A percentile compares a stretch with the other conserved stretches of the same genome.
Conservation (phyloP, 164 flowering plant species). For the Vitis vinifera region DNA sequence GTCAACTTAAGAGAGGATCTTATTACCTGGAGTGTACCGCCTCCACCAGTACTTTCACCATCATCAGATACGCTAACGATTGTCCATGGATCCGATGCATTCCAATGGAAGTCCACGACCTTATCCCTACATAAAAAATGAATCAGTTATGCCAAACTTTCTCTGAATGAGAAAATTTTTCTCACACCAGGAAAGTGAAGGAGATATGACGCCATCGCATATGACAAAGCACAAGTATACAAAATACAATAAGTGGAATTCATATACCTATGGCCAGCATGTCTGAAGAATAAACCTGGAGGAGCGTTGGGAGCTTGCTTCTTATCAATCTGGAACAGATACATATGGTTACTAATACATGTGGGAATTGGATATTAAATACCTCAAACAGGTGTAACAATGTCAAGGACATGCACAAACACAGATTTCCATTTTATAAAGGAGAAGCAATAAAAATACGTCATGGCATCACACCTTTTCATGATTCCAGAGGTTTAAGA, state of each 20-base stretch:
- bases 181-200: background rate
- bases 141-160: background rate
- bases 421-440: background rate
- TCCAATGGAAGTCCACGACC: conserved; percentile 68
- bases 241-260: background rate
- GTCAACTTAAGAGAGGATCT: background rate
- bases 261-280: conserved; percentile 74
- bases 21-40: conserved; percentile 57
- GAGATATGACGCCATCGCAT: background rate
- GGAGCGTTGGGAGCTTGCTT: conserved; percentile 46
- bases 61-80: conserved; percentile 69
- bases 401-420: background rate
- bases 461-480: conserved; percentile 41
- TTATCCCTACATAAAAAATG: conserved; percentile 43
- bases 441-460: background rate
- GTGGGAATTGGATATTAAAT: no score
- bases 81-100: conserved; percentile 59
- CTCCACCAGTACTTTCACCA: conserved; percentile 61
- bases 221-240: background rate
- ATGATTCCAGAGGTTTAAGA: conserved; percentile 78
- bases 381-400: no score
- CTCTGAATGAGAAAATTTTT: background rate
- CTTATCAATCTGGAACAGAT: conserved; percentile 48
- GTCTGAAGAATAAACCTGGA: conserved; percentile 72
- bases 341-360: background rate